phyloP scores from a whole-genome alignment of 2,329 filamentous ascomycete species.

The Proliferodiscus dingleyae region DNA sequence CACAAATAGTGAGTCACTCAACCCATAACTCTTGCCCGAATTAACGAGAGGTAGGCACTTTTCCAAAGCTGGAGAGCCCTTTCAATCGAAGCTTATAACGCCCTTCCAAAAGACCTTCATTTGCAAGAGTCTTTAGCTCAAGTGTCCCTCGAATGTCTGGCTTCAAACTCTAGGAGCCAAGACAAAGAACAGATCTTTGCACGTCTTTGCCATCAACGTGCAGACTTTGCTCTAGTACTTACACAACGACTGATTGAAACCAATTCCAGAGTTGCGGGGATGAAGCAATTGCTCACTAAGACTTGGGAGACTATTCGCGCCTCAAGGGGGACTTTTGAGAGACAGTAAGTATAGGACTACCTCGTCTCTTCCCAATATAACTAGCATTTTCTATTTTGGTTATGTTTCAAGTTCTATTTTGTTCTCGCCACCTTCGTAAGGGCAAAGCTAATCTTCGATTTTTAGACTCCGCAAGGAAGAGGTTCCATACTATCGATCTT shows the following conservation, averaged over 20 bases:
- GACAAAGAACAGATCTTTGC: slow-evolving; percentile 79
- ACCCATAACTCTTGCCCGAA: too few species aligned
- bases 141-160: slow-evolving; percentile 72
- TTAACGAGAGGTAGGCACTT: slow-evolving; percentile 53
- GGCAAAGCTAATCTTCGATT: too few species aligned
- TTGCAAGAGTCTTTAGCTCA: slow-evolving; percentile 41
- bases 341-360: slow-evolving; percentile 31
- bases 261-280: slow-evolving; percentile 44
- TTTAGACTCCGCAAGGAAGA: slow-evolving; percentile 44
- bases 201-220: slow-evolving; percentile 68
- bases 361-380: too few species aligned
- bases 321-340: slow-evolving; percentile 53
- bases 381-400: too few species aligned
- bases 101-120: slow-evolving; percentile 29
- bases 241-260: slow-evolving; percentile 70
- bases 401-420: too few species aligned
- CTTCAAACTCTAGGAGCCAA: slow-evolving; percentile 67
- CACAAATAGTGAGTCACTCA: slow-evolving; percentile 65
- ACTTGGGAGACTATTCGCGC: slow-evolving; percentile 57
- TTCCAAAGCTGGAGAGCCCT: slow-evolving; percentile 88
- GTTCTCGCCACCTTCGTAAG: too few species aligned
- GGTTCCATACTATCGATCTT: slow-evolving; percentile 71
- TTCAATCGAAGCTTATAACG: slow-evolving; percentile 72
- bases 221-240: slow-evolving; percentile 76
- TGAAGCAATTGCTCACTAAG: slow-evolving; percentile 48